phyloP scores from a whole-genome alignment of 352 stramenopile species.

The Pythium vanterpoolii region DNA sequence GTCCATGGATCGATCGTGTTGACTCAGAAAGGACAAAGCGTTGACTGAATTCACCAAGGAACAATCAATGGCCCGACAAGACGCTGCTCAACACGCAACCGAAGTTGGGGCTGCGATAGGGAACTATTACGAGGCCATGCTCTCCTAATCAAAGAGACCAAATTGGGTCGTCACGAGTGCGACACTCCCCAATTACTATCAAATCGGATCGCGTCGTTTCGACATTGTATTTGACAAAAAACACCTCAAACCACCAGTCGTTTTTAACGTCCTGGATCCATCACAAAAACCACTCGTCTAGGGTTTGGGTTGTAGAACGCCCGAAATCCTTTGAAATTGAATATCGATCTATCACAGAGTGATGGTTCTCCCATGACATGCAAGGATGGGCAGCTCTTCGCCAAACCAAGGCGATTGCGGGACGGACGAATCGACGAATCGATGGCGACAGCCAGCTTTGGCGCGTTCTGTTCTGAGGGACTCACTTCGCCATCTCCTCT shows the following conservation, averaged over 20 bases:
- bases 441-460: no score
- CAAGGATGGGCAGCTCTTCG: neutral
- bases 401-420: neutral
- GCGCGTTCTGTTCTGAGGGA: constrained; percentile 4
- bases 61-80: neutral
- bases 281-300: constrained; percentile 1
- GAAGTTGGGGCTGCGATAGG: no score
- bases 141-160: neutral
- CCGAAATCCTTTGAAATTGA: constrained; percentile 4
- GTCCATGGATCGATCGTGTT: neutral
- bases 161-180: neutral
- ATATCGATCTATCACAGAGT: constrained; percentile 15
- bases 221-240: constrained; percentile 7
- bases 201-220: constrained; percentile 16
- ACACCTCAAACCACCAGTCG: neutral
- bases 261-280: no score
- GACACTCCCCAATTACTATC: neutral
- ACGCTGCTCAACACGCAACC: neutral
- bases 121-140: neutral
- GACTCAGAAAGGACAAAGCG: neutral
- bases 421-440: constrained; percentile 1
- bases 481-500: constrained; percentile 4
- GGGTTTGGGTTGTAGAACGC: neutral
- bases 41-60: neutral
- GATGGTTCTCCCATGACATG: constrained; percentile 11